These are phyloP conservation scores for Mortierella sp. DNA, from an alignment of 371 early-diverging fungal genomes.

Conservation along the genomic window DNA sequence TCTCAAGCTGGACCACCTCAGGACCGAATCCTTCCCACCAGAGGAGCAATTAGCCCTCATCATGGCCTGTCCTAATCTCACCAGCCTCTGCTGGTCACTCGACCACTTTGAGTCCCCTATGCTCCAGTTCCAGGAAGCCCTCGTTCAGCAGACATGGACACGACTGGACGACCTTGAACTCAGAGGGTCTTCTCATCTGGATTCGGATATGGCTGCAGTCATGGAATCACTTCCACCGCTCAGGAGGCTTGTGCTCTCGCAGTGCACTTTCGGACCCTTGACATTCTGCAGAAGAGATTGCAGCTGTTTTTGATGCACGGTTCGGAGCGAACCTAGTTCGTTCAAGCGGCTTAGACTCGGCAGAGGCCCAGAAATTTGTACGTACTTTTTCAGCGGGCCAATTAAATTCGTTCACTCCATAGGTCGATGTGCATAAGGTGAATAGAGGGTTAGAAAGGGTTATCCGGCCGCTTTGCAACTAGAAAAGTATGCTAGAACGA, in stretches of 20 bases:
- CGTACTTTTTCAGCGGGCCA: no score
- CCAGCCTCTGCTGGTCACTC: constrained; percentile 2
- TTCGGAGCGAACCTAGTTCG: no score
- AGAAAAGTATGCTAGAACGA: no score
- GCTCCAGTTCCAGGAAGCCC: constrained; percentile 1
- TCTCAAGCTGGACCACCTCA: not conserved
- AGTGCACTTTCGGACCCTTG: not conserved
- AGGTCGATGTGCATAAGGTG: no score
- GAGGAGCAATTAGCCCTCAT: constrained; percentile 2
- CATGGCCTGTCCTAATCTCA: not conserved
- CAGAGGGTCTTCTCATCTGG: not conserved
- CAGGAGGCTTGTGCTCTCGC: not conserved
- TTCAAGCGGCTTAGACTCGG: no score
- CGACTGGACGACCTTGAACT: not conserved
- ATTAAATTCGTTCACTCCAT: no score
- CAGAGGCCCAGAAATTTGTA: no score
- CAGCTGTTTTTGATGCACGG: not conserved
- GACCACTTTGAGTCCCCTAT: constrained; percentile 2
- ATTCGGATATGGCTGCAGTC: not conserved
- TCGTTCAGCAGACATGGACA: not conserved
- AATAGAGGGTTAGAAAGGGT: no score
- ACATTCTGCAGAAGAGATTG: not conserved
- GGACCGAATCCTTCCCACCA: not conserved
- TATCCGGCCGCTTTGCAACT: no score
- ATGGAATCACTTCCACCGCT: not conserved